Percentiles rank a stretch among this genome's conserved stretches.
phyloP scores from a whole-genome alignment of 2,329 filamentous ascomycete genomes.

The Ambrosiella cleistominuta region DNA sequence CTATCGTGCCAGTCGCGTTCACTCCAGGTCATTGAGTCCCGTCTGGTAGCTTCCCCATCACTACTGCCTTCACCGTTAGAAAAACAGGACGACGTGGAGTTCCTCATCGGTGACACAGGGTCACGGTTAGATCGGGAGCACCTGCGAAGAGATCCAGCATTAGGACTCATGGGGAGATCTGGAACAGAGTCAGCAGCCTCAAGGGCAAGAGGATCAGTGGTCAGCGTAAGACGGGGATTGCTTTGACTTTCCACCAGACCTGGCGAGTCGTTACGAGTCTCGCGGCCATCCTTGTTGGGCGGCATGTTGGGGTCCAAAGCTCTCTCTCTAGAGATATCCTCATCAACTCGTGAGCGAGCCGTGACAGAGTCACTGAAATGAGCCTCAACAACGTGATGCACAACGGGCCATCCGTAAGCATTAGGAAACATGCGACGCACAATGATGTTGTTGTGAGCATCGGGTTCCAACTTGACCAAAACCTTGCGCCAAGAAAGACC shows the following conservation, averaged over 20 bases:
- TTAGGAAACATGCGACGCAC: constrained; percentile 94
- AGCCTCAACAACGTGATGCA: constrained; percentile 85
- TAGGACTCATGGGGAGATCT: constrained; percentile 15
- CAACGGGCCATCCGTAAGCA: constrained; percentile 90
- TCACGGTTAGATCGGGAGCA: constrained; percentile 1
- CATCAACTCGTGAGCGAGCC: constrained; percentile 47
- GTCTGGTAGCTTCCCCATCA: constrained; percentile 16
- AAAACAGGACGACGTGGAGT: constrained; percentile 1
- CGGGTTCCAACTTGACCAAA: constrained; percentile 81
- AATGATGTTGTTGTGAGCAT: constrained; percentile 97
- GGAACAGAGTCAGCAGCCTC: constrained; percentile 15
- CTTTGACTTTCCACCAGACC: constrained; percentile 17
- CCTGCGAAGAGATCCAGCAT: background rate
- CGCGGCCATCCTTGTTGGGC: constrained; percentile 45
- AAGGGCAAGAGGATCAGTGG: background rate
- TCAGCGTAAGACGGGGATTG: background rate
- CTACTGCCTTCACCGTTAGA: background rate
- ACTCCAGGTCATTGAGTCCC: constrained; percentile 46
- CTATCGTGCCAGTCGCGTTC: constrained; percentile 46
- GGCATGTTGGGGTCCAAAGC: constrained; percentile 41
- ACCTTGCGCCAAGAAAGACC: constrained; percentile 93
- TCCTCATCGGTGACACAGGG: background rate
- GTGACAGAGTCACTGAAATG: constrained; percentile 64
- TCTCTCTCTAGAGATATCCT: constrained; percentile 49
- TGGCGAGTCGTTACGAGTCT: constrained; percentile 27